Evolutionary conservation across 2,329 filamentous ascomycete genomes (phyloP).

Genomic region (Tolypocladium guangdongense): DNA sequence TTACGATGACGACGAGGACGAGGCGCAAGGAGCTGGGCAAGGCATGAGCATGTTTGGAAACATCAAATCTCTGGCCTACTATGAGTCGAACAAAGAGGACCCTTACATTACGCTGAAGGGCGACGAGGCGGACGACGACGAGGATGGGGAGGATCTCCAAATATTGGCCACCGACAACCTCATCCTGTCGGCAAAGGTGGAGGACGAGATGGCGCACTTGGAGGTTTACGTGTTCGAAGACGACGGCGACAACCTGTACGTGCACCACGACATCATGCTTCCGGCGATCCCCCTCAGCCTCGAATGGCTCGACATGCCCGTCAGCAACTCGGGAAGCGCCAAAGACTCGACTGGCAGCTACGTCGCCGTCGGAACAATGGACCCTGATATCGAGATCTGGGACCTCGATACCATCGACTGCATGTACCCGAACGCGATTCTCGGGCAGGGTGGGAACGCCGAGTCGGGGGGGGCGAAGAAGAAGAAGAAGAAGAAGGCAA

Average conservation of each 20-base stretch:
- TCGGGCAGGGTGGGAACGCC: slow-evolving; percentile 58
- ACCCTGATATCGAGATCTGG: slow-evolving; percentile 98
- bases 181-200: slow-evolving; percentile 82
- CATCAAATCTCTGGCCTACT: slow-evolving; percentile 84
- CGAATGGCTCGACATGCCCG: slow-evolving; percentile 92
- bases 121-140: slow-evolving; percentile 55
- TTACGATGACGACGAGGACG: slow-evolving; percentile 77
- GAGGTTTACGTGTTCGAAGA: slow-evolving; percentile 98
- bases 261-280: slow-evolving; percentile 99
- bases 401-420: slow-evolving; percentile 90
- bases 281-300: slow-evolving; percentile 91
- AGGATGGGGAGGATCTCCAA: slow-evolving; percentile 88
- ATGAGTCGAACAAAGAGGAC: slow-evolving; percentile 88
- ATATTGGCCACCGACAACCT: slow-evolving; percentile 89
- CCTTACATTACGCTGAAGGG: slow-evolving; percentile 88
- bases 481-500: slow-evolving; percentile 72
- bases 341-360: slow-evolving; percentile 72
- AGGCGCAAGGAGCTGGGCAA: slow-evolving; percentile 41
- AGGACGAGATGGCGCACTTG: slow-evolving; percentile 92
- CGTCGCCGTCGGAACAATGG: slow-evolving; percentile 91
- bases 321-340: slow-evolving; percentile 54
- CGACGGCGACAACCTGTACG: slow-evolving; percentile 88
- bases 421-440: slow-evolving; percentile 96
- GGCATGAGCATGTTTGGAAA: slow-evolving; percentile 91
- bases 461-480: slow-evolving; percentile 48